These are phyloP conservation scores for Balansia obtecta DNA, from an alignment of 2,329 filamentous ascomycete species.

Conservation along the genomic window DNA sequence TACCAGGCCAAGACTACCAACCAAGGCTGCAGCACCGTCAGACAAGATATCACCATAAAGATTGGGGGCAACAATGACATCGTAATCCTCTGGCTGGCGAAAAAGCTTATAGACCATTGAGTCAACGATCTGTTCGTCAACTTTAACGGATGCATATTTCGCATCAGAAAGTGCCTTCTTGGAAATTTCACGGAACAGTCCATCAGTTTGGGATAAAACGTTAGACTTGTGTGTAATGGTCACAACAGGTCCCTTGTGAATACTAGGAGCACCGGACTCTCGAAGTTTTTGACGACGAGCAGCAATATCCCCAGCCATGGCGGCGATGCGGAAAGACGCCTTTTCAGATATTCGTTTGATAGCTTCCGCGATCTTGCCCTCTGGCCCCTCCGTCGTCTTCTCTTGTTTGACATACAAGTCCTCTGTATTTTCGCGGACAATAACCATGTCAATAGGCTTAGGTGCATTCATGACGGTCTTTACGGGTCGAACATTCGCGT, in stretches of 20 bases:
- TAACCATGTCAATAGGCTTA: slow-evolving; percentile 84
- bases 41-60: slow-evolving; percentile 95
- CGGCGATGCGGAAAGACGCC: slow-evolving; percentile 74
- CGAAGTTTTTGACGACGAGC: slow-evolving; percentile 74
- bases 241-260: slow-evolving; percentile 61
- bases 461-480: slow-evolving; percentile 60
- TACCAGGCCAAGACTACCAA: slow-evolving; percentile 83
- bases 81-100: slow-evolving; percentile 87
- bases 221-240: slow-evolving; percentile 99
- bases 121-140: slow-evolving; percentile 98
- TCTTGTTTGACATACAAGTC: slow-evolving; percentile 98
- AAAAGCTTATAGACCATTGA: slow-evolving; percentile 99
- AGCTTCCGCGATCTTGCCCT: slow-evolving; percentile 84
- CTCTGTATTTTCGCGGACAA: slow-evolving; percentile 97
- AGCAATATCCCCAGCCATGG: slow-evolving; percentile 92
- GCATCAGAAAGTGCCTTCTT: slow-evolving; percentile 56
- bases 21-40: slow-evolving; percentile 86
- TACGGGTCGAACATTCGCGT: slow-evolving; percentile 94
- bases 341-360: slow-evolving; percentile 92
- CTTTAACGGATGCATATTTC: slow-evolving; percentile 49
- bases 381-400: slow-evolving; percentile 61
- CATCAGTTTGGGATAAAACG: slow-evolving; percentile 91
- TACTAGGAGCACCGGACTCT: slow-evolving; percentile 40
- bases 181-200: slow-evolving; percentile 77
- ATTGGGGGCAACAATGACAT: slow-evolving; percentile 95